These are phyloP conservation scores for Krasilnikovozyma curviuscula DNA, from an alignment of 768 basidiomycete genomes.

Conservation along the genomic window DNA sequence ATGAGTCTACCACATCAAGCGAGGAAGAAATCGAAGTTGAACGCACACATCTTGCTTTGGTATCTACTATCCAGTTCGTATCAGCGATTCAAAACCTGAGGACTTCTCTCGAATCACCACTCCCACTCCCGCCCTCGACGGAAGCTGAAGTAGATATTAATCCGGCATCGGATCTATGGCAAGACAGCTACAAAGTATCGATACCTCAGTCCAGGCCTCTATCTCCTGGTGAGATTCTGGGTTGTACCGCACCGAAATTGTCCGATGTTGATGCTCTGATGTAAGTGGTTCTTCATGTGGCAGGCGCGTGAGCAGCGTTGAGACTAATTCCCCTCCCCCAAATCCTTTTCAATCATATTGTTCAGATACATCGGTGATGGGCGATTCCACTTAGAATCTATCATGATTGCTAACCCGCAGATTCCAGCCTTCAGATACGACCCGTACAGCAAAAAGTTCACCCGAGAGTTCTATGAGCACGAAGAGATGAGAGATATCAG, in stretches of 20 bases:
- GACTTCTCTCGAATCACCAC: constrained; percentile 22
- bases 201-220: constrained; percentile 80
- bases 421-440: constrained; percentile 95
- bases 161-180: constrained; percentile 24
- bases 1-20: not conserved
- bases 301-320: too few species aligned
- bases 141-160: constrained; percentile 4
- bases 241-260: constrained; percentile 81
- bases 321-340: not conserved
- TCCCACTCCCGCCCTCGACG: not conserved
- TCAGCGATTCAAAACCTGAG: constrained; percentile 73
- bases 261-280: constrained; percentile 68
- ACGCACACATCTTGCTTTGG: constrained; percentile 61
- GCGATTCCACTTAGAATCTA: constrained; percentile 90
- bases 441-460: constrained; percentile 93
- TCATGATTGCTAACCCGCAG: constrained; percentile 97
- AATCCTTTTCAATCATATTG: not conserved
- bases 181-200: constrained; percentile 29
- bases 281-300: constrained; percentile 38
- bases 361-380: constrained; percentile 87
- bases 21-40: not conserved
- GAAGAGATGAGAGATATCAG: constrained; percentile 61
- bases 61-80: constrained; percentile 96
- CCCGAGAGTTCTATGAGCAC: constrained; percentile 78
- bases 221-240: constrained; percentile 88